A percentile compares a stretch with the other conserved stretches of the same genome.
Evolutionary conservation across 768 basidiomycete genomes (phyloP).

Genomic region (Filobasidium wieringae): DNA sequence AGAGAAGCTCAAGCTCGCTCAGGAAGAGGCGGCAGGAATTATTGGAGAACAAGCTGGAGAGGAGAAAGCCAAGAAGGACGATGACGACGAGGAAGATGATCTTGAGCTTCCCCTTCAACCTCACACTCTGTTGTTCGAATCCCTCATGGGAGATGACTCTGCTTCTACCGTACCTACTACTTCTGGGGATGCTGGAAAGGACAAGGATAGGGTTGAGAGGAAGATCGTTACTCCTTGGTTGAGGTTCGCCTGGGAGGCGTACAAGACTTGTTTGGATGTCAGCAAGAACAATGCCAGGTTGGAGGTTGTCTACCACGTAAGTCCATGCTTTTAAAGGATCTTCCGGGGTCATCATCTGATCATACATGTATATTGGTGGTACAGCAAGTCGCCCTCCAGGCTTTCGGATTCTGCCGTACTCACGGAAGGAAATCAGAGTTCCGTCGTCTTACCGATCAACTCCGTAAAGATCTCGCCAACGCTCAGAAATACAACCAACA

Average conservation of each 20-base stretch:
- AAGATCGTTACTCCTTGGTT: slow-evolving; percentile 94
- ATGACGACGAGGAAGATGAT: slow-evolving; percentile 55
- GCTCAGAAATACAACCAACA: slow-evolving; percentile 93
- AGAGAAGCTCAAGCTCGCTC: slow-evolving; percentile 33
- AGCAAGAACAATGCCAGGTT: slow-evolving; percentile 89
- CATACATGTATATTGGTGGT: neutral
- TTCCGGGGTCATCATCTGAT: neutral
- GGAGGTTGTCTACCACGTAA: slow-evolving; percentile 84
- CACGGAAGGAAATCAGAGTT: slow-evolving; percentile 94
- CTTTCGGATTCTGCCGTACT: slow-evolving; percentile 89
- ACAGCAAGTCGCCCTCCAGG: slow-evolving; percentile 89
- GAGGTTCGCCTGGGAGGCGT: slow-evolving; percentile 98
- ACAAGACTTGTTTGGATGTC: slow-evolving; percentile 87
- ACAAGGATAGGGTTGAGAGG: slow-evolving; percentile 84
- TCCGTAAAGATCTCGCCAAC: slow-evolving; percentile 85
- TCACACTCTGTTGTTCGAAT: slow-evolving; percentile 76
- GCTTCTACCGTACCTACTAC: neutral
- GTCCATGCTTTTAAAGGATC: slow-evolving; percentile 22
- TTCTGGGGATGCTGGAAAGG: slow-evolving; percentile 32
- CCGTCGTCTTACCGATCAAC: slow-evolving; percentile 87
- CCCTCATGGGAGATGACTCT: slow-evolving; percentile 69
- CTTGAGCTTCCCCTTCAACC: slow-evolving; percentile 92
- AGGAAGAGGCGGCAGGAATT: slow-evolving; percentile 38
- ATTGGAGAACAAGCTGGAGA: slow-evolving; percentile 22
- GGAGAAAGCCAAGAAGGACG: slow-evolving; percentile 18